Evolutionary conservation across 805 yeast species (phyloP).

Genomic region (Nakazawaea holstii): DNA sequence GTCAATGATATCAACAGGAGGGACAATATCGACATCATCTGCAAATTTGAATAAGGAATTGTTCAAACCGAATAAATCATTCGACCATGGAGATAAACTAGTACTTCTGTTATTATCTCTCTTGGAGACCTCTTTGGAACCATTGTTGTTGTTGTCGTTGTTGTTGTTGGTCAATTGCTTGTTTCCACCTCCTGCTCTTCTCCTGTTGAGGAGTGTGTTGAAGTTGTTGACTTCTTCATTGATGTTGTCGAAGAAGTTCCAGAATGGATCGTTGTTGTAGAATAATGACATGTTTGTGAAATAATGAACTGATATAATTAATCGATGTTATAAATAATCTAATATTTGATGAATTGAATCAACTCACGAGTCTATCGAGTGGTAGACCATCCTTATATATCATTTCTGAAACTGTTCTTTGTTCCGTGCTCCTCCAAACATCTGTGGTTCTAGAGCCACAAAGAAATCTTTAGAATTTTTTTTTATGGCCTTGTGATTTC

Average conservation of each 20-base stretch:
- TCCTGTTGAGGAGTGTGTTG: slow-evolving; percentile 26
- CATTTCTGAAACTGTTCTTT: too few relatives aligned
- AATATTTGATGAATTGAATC: not conserved
- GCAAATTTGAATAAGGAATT: slow-evolving; percentile 8
- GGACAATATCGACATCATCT: slow-evolving; percentile 21
- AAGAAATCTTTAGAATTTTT: not conserved
- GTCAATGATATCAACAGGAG: slow-evolving; percentile 43
- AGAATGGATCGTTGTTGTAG: slow-evolving; percentile 33
- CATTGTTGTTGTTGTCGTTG: not conserved
- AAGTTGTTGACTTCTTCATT: slow-evolving; percentile 35
- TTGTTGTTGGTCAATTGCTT: not conserved
- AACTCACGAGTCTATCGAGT: not conserved
- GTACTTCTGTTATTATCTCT: slow-evolving; percentile 6
- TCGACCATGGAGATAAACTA: slow-evolving; percentile 22
- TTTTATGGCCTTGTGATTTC: not conserved
- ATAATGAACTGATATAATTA: too few relatives aligned
- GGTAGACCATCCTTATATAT: not conserved
- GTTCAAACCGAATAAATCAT: slow-evolving; percentile 15
- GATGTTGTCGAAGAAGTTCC: slow-evolving; percentile 36
- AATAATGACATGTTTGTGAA: slow-evolving; percentile 10
- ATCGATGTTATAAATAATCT: too few relatives aligned
- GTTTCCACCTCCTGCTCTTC: slow-evolving; percentile 2
- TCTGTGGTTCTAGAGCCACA: too few relatives aligned
- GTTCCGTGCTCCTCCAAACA: too few relatives aligned
- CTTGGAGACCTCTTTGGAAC: slow-evolving; percentile 9